phyloP scores from a whole-genome alignment of 441 rosid species.

The Lepidium campestre region DNA sequence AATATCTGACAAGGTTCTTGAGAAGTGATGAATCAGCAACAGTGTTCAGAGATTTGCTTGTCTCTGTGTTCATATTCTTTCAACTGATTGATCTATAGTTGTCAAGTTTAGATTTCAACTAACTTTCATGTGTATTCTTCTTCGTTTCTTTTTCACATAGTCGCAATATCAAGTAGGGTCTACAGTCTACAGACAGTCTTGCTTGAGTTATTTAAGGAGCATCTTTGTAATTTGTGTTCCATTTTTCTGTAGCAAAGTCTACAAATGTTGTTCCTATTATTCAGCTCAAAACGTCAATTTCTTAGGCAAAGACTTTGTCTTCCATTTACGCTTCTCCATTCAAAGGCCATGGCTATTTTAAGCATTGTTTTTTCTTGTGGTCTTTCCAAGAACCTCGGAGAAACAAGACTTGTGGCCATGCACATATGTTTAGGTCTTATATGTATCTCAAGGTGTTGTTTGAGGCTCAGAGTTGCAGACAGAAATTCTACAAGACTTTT shows the following conservation, averaged over 20 bases:
- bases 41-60: not conserved
- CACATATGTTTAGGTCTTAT: not conserved
- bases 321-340: not conserved
- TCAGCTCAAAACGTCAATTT: conserved; percentile 18
- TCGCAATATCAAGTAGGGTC: not conserved
- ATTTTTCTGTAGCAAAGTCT: not conserved
- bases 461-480: not conserved
- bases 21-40: not conserved
- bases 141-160: not conserved
- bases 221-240: conserved; percentile 1
- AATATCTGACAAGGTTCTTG: not conserved
- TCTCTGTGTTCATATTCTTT: not conserved
- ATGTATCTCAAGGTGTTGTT: conserved; percentile 10
- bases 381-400: conserved; percentile 28
- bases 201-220: not conserved
- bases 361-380: conserved; percentile 10
- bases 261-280: conserved; percentile 1
- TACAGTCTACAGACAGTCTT: not conserved
- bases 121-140: not conserved
- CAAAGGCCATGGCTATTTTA: conserved; percentile 11
- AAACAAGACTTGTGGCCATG: conserved; percentile 19
- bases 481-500: not conserved
- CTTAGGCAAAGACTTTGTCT: conserved; percentile 10
- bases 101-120: not conserved
- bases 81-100: not conserved